A percentile compares a stretch with the other conserved stretches of the same genome.
These are phyloP conservation scores for Pleurotus djamor DNA, from an alignment of 768 basidiomycete genomes.

Conservation along the genomic window DNA sequence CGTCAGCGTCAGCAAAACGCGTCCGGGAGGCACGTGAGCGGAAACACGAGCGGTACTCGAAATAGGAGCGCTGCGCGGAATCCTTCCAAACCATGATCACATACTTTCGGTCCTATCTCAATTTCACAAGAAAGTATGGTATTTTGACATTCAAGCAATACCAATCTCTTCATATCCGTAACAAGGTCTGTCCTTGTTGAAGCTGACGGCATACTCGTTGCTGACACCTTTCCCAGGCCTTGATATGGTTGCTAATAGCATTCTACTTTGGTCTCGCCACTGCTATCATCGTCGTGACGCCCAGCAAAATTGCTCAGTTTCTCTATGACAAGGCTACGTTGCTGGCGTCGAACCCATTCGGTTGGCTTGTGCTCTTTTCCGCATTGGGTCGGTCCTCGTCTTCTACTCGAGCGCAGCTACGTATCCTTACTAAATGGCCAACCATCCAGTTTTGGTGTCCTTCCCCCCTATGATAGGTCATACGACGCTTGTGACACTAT, in stretches of 20 bases:
- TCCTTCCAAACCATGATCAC: not conserved
- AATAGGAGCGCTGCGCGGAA: too few species aligned
- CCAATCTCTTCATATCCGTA: slow-evolving; percentile 43
- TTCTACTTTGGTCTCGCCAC: slow-evolving; percentile 50
- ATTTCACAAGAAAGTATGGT: slow-evolving; percentile 30
- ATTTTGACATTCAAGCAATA: slow-evolving; percentile 38
- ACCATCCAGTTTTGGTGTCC: slow-evolving; percentile 39
- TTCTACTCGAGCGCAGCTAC: not conserved
- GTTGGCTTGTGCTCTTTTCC: slow-evolving; percentile 55
- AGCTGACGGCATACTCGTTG: slow-evolving; percentile 10
- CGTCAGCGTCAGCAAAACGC: too few species aligned
- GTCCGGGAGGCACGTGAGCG: too few species aligned
- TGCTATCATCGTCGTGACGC: slow-evolving; percentile 53
- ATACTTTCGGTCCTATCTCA: slow-evolving; percentile 11
- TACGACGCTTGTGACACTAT: slow-evolving; percentile 63
- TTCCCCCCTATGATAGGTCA: slow-evolving; percentile 68
- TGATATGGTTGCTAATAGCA: slow-evolving; percentile 54
- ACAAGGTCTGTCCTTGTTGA: slow-evolving; percentile 44
- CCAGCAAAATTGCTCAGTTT: slow-evolving; percentile 65
- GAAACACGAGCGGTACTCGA: too few species aligned
- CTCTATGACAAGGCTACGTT: slow-evolving; percentile 67
- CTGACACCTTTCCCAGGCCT: slow-evolving; percentile 33
- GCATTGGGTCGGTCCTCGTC: slow-evolving; percentile 46
- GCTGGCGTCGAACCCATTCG: slow-evolving; percentile 56
- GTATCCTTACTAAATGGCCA: not conserved